Evolutionary conservation across 139 green algal genomes (phyloP).

Genomic region (Asterochloris sp.): DNA sequence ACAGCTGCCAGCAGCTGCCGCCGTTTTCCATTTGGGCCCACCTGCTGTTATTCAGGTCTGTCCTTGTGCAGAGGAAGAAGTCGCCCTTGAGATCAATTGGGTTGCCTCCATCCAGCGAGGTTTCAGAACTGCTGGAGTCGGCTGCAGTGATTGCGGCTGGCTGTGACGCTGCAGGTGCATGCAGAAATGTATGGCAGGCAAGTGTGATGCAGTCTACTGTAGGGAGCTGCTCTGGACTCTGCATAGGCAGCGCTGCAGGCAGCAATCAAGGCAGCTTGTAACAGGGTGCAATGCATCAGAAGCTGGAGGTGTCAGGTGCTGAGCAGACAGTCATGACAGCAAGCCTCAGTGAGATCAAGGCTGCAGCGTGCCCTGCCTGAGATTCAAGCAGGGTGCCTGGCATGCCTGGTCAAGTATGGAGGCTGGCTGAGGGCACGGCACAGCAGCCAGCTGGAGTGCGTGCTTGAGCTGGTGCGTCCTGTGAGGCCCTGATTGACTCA

Average conservation of each 20-base stretch:
- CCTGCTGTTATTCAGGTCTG: conserved; percentile 18
- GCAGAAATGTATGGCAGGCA: background rate
- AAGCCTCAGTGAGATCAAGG: no score
- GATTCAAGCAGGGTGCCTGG: background rate
- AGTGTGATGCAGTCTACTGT: background rate
- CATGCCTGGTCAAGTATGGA: background rate
- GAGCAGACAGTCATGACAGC: background rate
- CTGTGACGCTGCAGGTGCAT: background rate
- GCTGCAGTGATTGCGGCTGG: background rate
- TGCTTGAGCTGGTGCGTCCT: background rate
- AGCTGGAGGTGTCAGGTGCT: background rate
- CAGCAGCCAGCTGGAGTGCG: background rate
- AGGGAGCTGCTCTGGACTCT: background rate
- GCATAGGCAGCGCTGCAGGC: background rate
- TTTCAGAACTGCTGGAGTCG: background rate
- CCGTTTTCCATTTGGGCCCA: no score
- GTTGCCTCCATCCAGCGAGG: conserved; percentile 22
- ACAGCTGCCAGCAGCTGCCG: no score
- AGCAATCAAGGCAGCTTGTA: background rate
- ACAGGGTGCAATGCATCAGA: background rate
- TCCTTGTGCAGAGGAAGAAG: conserved; percentile 44
- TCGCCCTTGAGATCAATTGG: conserved; percentile 27
- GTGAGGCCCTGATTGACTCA: background rate
- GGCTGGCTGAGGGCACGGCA: background rate
- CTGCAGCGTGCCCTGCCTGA: background rate